These are phyloP conservation scores for Withania somnifera DNA, from an alignment of 305 asterid species.

Conservation along the genomic window DNA sequence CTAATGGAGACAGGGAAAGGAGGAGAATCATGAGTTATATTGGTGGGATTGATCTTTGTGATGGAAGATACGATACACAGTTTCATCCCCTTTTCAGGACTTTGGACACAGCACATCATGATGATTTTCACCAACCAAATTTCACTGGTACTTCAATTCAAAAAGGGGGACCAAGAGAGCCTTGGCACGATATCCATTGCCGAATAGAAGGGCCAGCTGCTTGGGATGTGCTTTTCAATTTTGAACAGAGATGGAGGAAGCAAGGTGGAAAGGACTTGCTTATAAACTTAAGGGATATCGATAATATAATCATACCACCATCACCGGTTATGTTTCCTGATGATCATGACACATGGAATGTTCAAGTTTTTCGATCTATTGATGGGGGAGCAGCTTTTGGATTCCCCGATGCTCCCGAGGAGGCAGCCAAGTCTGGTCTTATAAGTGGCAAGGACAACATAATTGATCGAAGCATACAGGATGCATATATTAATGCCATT, in stretches of 20 bases:
- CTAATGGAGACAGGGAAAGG: constrained; percentile 10
- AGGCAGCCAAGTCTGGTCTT: constrained; percentile 36
- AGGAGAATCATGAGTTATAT: constrained; percentile 35
- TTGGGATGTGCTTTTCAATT: constrained; percentile 49
- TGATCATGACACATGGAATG: constrained; percentile 41
- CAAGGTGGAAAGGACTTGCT: constrained; percentile 32
- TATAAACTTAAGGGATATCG: constrained; percentile 21
- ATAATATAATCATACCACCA: constrained; percentile 23
- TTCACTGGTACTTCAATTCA: constrained; percentile 22
- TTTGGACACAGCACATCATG: constrained; percentile 28
- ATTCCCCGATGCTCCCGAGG: constrained; percentile 33
- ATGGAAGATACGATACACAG: constrained; percentile 44
- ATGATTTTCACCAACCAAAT: constrained; percentile 45
- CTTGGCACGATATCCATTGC: constrained; percentile 54
- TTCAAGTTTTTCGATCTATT: constrained; percentile 40
- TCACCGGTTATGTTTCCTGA: constrained; percentile 24
- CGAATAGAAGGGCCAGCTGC: constrained; percentile 41
- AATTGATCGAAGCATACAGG: constrained; percentile 48
- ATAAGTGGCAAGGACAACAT: constrained; percentile 42
- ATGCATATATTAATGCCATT: constrained; percentile 40
- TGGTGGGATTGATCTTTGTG: constrained; percentile 51
- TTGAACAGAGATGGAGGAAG: constrained; percentile 56
- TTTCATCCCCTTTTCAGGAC: constrained; percentile 45
- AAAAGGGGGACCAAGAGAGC: constrained; percentile 55
- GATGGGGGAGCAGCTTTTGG: constrained; percentile 52